Evolutionary conservation across 2,329 filamentous ascomycete species (phyloP), one percentile per base, ranked within the genome.

Genomic region (Stylonectria norvegica): DNA sequence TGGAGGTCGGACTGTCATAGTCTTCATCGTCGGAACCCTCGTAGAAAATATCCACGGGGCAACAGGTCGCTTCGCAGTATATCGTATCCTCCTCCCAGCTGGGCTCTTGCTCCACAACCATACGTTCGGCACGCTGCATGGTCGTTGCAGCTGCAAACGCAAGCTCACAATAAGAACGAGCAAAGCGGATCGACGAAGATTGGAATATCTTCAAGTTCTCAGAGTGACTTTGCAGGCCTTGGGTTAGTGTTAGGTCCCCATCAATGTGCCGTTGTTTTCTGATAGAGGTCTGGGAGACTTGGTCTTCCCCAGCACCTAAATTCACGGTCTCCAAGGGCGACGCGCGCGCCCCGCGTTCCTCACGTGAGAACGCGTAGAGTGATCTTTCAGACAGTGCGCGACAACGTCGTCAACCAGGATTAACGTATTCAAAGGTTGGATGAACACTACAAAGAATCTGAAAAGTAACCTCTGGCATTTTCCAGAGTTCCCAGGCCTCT

Each of bases 21-120:
- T 75, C 57, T 22, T 79, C 75, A 34, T 79, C 67, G 32, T 85
- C 79, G 5, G 76, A 77, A n/a, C 77, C 73, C 6, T 70, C 63
- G 45, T 70, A 76, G 12, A 81, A 61, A 10, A 78, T 61, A 28
- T 79, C 77, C 38, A 71, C 62, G 3, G 67, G 53, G 14, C 50
- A 36, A 30, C 64, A 64, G 7, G 57, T 59, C 2, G 69, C 61
- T 36, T 75, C 69, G 53, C 69, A 75, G 49, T 79, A 73, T 19
- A 78, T 62, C 2, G 53, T 55, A 33, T 64, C 62, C 36, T 63
- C 48, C 18, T 40, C 49, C 56, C 59, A 59, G 23, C 50, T 45
- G 5, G 45, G 37, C 18, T 38, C 40, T 31, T 46, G 38, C 42
- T 48, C 38, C 20, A 44, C 47, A 3, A 30, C 43, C 20, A 38